These are phyloP conservation scores for Zoysia matrella DNA, from an alignment of 202 grass and related monocot species.

Conservation along the genomic window DNA sequence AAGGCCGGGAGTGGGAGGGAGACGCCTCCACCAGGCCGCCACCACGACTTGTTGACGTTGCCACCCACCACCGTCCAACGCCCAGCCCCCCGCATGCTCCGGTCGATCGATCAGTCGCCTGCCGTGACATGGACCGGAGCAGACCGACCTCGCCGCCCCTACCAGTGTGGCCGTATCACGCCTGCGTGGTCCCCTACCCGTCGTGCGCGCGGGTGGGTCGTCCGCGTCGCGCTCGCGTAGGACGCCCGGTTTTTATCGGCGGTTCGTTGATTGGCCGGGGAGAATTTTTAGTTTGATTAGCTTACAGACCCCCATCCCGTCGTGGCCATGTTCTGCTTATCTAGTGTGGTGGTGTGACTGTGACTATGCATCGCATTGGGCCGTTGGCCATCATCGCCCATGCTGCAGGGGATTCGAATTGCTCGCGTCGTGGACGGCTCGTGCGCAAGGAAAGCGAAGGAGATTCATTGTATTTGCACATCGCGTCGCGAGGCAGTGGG, in stretches of 20 bases:
- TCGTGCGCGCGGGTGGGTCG: background rate
- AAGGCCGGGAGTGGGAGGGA: background rate
- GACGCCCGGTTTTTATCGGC: background rate
- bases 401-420: conserved; percentile 11
- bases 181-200: too few relatives aligned
- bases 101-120: too few relatives aligned
- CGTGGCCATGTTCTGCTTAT: background rate
- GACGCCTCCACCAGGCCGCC: background rate
- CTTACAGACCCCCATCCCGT: background rate
- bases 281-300: background rate
- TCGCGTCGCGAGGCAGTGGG: background rate
- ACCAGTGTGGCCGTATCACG: too few relatives aligned
- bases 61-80: conserved; percentile 1
- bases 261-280: background rate
- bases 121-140: background rate
- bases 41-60: conserved; percentile 5
- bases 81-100: background rate
- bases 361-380: conserved; percentile 40
- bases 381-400: background rate
- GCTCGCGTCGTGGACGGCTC: background rate
- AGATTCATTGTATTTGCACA: conserved; percentile 39
- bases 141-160: background rate
- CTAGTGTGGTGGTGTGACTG: background rate
- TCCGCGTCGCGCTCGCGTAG: background rate
- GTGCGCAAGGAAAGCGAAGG: conserved; percentile 31